Evolutionary conservation across 75 land plant genomes (phyloP).

Genomic region (Picea glauca): DNA sequence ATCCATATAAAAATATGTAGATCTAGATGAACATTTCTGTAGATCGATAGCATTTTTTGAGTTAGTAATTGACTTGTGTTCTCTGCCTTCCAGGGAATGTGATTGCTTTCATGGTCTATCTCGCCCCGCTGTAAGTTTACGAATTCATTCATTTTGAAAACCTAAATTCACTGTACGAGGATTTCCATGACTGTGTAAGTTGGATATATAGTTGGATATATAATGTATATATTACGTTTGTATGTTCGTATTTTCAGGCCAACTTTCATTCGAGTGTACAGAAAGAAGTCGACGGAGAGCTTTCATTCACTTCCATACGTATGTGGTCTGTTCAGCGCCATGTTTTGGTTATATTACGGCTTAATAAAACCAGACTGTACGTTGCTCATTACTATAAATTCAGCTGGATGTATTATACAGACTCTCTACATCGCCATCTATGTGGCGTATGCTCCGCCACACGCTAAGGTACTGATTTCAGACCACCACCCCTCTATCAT

Average conservation of each 20-base stretch:
- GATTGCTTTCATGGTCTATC: slow-evolving; percentile 49
- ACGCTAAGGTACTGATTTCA: slow-evolving; percentile 24
- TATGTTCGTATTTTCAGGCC: slow-evolving; percentile 28
- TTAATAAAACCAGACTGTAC: slow-evolving; percentile 19
- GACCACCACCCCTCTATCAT: no score
- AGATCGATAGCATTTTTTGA: neutral
- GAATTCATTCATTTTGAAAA: neutral
- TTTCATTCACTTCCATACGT: slow-evolving; percentile 55
- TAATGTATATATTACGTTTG: neutral
- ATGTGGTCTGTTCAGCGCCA: slow-evolving; percentile 39
- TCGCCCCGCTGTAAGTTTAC: slow-evolving; percentile 48
- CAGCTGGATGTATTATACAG: slow-evolving; percentile 43
- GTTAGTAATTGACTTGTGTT: no score
- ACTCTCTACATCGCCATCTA: slow-evolving; percentile 39
- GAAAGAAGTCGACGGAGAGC: slow-evolving; percentile 46
- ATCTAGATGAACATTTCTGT: neutral
- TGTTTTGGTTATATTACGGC: slow-evolving; percentile 49
- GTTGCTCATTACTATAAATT: slow-evolving; percentile 51
- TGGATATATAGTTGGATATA: neutral
- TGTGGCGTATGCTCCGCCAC: slow-evolving; percentile 37
- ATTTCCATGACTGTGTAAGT: neutral
- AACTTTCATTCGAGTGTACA: slow-evolving; percentile 44
- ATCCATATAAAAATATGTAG: neutral
- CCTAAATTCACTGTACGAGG: neutral
- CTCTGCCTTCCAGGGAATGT: slow-evolving; percentile 31